These are phyloP conservation scores for Lactarius hengduanensis DNA, from an alignment of 768 basidiomycete genomes.

Conservation along the genomic window DNA sequence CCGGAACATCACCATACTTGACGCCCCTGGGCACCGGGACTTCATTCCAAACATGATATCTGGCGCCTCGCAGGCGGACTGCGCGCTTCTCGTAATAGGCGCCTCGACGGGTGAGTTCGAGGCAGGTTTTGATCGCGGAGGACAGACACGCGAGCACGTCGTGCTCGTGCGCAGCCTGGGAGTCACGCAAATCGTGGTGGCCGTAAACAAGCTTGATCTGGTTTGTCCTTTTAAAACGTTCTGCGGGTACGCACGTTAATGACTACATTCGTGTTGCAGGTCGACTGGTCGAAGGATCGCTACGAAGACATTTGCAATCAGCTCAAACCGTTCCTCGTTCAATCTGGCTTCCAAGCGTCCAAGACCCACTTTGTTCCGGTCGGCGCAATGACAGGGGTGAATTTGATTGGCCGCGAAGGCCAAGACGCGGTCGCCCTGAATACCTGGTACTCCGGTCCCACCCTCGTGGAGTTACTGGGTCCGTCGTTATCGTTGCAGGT, in stretches of 20 bases:
- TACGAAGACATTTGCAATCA: constrained; percentile 80
- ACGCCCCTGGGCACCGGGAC: constrained; percentile 96
- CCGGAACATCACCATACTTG: constrained; percentile 86
- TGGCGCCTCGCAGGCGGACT: constrained; percentile 95
- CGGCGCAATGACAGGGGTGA: constrained; percentile 86
- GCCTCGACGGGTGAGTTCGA: constrained; percentile 91
- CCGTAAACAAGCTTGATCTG: constrained; percentile 93
- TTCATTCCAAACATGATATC: constrained; percentile 99
- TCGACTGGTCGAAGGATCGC: constrained; percentile 79
- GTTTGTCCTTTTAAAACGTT: constrained; percentile 41
- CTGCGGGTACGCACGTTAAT: neutral
- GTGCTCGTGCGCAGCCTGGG: constrained; percentile 90
- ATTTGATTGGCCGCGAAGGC: constrained; percentile 57
- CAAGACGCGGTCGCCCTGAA: constrained; percentile 48
- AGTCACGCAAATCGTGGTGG: constrained; percentile 86
- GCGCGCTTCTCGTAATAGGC: constrained; percentile 91
- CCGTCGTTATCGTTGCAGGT: constrained; percentile 23
- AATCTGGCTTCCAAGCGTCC: constrained; percentile 79
- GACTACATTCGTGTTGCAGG: constrained; percentile 45
- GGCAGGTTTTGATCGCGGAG: constrained; percentile 89
- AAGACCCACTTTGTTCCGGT: constrained; percentile 88
- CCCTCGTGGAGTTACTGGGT: constrained; percentile 84
- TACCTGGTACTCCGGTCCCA: constrained; percentile 84
- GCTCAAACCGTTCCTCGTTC: constrained; percentile 76
- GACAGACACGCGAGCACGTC: constrained; percentile 94